A percentile compares a stretch with the other conserved stretches of the same genome.
Evolutionary conservation across 108 stramenopile genomes (phyloP).

Genomic region (Poteriospumella lacustris): DNA sequence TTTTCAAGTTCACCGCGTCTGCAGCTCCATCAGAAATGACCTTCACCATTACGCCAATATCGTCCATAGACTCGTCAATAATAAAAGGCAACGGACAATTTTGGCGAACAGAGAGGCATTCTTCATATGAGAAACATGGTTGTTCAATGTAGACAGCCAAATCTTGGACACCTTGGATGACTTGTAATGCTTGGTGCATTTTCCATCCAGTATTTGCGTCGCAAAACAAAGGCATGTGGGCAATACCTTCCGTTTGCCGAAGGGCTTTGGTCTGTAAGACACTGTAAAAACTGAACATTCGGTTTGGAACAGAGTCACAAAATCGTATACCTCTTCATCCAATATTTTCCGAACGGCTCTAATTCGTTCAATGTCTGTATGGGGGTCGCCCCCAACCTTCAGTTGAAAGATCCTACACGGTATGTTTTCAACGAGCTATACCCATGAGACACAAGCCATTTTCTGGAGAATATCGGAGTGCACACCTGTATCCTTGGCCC

Average conservation of each 20-base stretch:
- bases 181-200: slow-evolving; percentile 29
- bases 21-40: slow-evolving; percentile 23
- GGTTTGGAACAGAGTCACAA: not conserved
- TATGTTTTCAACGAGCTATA: not conserved
- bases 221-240: not conserved
- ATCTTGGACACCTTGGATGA: slow-evolving; percentile 15
- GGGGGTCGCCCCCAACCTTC: slow-evolving; percentile 16
- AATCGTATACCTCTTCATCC: not conserved
- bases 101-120: slow-evolving; percentile 18
- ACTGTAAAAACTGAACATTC: not conserved
- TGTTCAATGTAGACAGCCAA: slow-evolving; percentile 31
- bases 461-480: not conserved
- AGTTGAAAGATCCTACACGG: slow-evolving; percentile 20
- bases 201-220: slow-evolving; percentile 32
- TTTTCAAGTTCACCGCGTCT: slow-evolving; percentile 33
- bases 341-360: not conserved
- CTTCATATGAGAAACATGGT: slow-evolving; percentile 24
- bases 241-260: not conserved
- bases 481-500: slow-evolving; percentile 12
- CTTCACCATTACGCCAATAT: not conserved
- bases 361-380: slow-evolving; percentile 17
- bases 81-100: slow-evolving; percentile 16
- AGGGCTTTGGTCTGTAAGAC: not conserved
- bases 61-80: slow-evolving; percentile 33
- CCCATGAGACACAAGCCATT: too few species aligned